These are phyloP conservation scores for Mycena floridula DNA, from an alignment of 768 basidiomycete genomes.

Conservation along the genomic window DNA sequence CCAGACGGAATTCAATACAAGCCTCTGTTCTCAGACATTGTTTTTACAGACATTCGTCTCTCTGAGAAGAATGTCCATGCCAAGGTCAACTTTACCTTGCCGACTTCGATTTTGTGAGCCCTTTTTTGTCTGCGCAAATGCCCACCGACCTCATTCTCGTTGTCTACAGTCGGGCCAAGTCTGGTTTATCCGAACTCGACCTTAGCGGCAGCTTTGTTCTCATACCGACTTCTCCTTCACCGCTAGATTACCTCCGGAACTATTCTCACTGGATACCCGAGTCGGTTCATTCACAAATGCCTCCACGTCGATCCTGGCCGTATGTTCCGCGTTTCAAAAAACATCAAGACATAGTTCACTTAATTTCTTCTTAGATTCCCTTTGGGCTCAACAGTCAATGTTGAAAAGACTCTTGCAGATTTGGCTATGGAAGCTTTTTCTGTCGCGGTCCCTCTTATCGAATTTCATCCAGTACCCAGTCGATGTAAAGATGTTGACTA, in stretches of 20 bases:
- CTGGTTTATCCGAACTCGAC: background rate
- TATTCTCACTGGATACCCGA: constrained; percentile 4
- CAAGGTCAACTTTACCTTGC: constrained; percentile 3
- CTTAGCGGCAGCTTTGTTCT: background rate
- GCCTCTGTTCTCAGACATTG: constrained; percentile 5
- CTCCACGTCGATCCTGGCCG: constrained; percentile 3
- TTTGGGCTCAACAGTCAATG: background rate
- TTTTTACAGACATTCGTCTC: constrained; percentile 1
- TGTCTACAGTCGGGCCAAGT: background rate
- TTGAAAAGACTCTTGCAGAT: background rate
- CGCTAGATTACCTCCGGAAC: background rate
- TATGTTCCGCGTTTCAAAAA: background rate
- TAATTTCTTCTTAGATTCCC: constrained; percentile 1
- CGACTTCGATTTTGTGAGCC: background rate
- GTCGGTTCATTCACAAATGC: background rate
- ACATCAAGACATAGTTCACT: background rate
- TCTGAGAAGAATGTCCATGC: background rate
- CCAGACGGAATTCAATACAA: background rate
- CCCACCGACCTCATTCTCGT: too few species aligned
- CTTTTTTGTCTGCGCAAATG: background rate
- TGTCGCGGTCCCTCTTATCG: constrained; percentile 1
- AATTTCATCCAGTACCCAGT: background rate
- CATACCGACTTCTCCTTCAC: constrained; percentile 4
- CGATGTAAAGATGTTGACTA: background rate
- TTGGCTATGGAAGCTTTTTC: constrained; percentile 2